Evolutionary conservation across 2,329 filamentous ascomycete species (phyloP).

Genomic region (Pezicula neosporulosa): DNA sequence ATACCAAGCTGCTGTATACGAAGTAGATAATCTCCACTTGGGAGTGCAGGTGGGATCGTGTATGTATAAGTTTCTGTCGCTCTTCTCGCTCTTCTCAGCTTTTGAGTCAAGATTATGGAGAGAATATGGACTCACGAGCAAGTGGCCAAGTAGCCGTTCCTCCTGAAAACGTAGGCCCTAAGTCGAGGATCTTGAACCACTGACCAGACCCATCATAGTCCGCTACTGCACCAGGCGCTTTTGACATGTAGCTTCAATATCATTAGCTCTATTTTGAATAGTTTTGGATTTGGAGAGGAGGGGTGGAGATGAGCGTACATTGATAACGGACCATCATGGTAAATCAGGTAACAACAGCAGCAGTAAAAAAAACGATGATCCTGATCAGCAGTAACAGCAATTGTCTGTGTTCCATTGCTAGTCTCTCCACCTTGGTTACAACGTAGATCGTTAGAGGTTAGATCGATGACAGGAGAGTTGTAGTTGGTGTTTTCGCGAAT

Average conservation of each 20-base stretch:
- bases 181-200: conserved; percentile 34
- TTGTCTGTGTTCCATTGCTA: conserved; percentile 16
- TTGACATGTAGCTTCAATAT: conserved; percentile 28
- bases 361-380: conserved; percentile 41
- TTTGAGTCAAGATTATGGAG: too few species aligned
- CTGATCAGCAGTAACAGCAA: conserved; percentile 30
- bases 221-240: conserved; percentile 28
- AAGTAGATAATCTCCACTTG: conserved; percentile 10
- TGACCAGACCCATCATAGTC: conserved; percentile 31
- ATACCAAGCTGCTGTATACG: conserved; percentile 11
- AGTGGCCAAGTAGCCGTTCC: conserved; percentile 22
- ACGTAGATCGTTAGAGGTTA: conserved; percentile 39
- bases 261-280: too few species aligned
- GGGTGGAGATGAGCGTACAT: conserved; percentile 16
- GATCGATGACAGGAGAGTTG: conserved; percentile 45
- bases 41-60: conserved; percentile 21
- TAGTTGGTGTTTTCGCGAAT: conserved; percentile 43
- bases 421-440: conserved; percentile 36
- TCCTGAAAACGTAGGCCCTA: conserved; percentile 25
- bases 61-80: conserved; percentile 23
- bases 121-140: conserved; percentile 12
- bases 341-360: conserved; percentile 36
- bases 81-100: background rate
- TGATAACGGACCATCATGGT: conserved; percentile 31
- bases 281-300: too few species aligned